Evolutionary conservation across 148 eudicot genomes (phyloP).

Genomic region (Silene uniflora): DNA sequence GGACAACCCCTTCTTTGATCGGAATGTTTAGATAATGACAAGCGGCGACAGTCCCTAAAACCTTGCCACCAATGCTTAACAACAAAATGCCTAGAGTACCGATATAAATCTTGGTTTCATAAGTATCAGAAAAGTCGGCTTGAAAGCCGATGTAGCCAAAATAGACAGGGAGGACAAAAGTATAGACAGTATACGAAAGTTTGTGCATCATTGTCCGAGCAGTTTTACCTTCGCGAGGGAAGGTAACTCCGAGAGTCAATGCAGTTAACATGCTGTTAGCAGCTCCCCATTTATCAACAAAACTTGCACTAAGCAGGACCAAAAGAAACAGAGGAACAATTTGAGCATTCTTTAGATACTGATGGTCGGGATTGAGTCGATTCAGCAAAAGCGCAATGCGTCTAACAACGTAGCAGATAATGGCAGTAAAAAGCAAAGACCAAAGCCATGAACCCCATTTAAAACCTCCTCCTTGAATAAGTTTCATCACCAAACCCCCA

Average conservation of each 20-base stretch:
- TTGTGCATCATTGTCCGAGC: constrained; percentile 69
- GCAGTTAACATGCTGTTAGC: constrained; percentile 70
- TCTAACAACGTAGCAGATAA: constrained; percentile 42
- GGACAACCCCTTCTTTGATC: constrained; percentile 60
- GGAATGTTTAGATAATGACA: constrained; percentile 64
- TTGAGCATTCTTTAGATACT: constrained; percentile 63
- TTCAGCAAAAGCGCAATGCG: constrained; percentile 59
- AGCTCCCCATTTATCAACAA: constrained; percentile 64
- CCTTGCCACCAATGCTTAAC: constrained; percentile 72
- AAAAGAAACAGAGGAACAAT: constrained; percentile 49
- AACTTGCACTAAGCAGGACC: constrained; percentile 54
- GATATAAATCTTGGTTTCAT: constrained; percentile 25
- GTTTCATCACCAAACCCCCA: constrained; percentile 32
- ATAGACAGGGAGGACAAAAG: constrained; percentile 76
- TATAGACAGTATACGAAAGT: constrained; percentile 64
- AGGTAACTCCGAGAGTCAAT: constrained; percentile 64
- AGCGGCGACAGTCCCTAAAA: constrained; percentile 70
- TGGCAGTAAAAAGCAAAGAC: constrained; percentile 40
- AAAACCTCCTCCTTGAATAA: constrained; percentile 24
- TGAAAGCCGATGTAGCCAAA: constrained; percentile 85
- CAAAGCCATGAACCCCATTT: constrained; percentile 30
- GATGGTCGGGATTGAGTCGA: constrained; percentile 49
- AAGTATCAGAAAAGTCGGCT: constrained; percentile 41
- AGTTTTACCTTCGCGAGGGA: constrained; percentile 81
- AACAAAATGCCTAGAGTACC: constrained; percentile 36